Base-by-base conservation (phyloP, 805 yeast genomes). In the Kluyveromyces siamensis region DNA sequence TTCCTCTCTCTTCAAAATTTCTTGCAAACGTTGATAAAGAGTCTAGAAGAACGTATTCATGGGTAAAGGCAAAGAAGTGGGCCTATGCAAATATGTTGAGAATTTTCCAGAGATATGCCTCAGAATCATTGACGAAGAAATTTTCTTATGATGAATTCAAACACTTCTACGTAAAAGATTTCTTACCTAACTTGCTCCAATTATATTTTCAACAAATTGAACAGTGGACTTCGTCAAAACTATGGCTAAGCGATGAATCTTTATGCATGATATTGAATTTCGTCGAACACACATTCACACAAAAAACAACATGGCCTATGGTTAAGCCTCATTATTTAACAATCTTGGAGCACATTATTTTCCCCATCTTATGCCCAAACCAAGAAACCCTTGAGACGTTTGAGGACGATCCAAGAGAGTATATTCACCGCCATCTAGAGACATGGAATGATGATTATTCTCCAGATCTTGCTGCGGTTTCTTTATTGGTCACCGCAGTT, bases 401-500 rank as follows among this genome's bases (percentile, higher is more conserved):
- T 68, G 95, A 88, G 52, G 80, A 76, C 52, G 96, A 90, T 57
- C 96, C 96, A 3, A 84, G 80, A 48, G 96, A 89, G 62, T 93
- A 87, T 63, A 80, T 91, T 48, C 86, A 87, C 63, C 72, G 81
- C 46, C 77, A 77, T 47, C 74, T 88, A 57, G 88, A 83, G 62
- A 68, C 80, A 40, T 73, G 75, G 59, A 79, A 83, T 55, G 93
- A 84, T 47, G 67, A 67, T 42, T 66, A 71, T 40, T 74, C 88
- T 1, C 86, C 95, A 7, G 95, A 88, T 62, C 71, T 79, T 42
- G 95, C 96, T 1, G 91, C 96, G 1, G 71, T 84, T 47, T 77
- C 82, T 9, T 74, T 93, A 50, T 68, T 93, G 52, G 77, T 77
- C 27, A 82, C 89, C 1, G 65, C 88, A n/a, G 84, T 84, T 2